phyloP scores from a whole-genome alignment of 2,329 filamentous ascomycete species.

The Graphiopsis chlorocephala region DNA sequence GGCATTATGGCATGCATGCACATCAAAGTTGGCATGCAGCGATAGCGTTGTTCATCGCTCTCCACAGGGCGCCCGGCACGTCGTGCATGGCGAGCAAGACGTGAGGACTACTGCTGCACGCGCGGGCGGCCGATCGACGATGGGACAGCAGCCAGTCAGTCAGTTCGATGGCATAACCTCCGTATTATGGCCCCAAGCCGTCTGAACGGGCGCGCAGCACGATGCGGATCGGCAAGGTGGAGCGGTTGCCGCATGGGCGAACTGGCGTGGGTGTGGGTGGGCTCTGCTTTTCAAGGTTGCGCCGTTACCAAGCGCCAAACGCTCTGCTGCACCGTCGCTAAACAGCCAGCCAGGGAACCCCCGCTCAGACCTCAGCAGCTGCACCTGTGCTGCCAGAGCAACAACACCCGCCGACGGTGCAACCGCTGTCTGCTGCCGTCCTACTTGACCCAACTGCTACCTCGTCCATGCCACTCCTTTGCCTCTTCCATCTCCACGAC shows the following conservation, averaged over 20 bases:
- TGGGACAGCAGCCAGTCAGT: neutral
- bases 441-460: slow-evolving; percentile 1
- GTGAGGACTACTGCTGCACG: slow-evolving; percentile 1
- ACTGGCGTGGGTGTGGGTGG: neutral
- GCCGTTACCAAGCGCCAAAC: slow-evolving; percentile 15
- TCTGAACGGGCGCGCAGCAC: neutral
- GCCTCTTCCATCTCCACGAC: neutral
- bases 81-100: slow-evolving; percentile 4
- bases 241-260: neutral
- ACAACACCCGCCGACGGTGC: slow-evolving; percentile 14
- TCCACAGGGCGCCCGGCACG: neutral
- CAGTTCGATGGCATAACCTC: neutral
- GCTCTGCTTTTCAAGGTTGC: slow-evolving; percentile 9
- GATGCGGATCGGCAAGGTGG: slow-evolving; percentile 7
- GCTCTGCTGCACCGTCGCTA: neutral
- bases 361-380: slow-evolving; percentile 9
- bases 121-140: slow-evolving; percentile 9
- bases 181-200: neutral
- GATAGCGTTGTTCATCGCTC: slow-evolving; percentile 6
- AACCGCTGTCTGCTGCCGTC: neutral
- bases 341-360: neutral
- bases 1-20: neutral
- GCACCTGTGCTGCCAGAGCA: slow-evolving; percentile 16
- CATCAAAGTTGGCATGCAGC: slow-evolving; percentile 7
- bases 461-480: neutral